phyloP scores from a whole-genome alignment of 352 stramenopile genomes.

The Pythium dissimile region DNA sequence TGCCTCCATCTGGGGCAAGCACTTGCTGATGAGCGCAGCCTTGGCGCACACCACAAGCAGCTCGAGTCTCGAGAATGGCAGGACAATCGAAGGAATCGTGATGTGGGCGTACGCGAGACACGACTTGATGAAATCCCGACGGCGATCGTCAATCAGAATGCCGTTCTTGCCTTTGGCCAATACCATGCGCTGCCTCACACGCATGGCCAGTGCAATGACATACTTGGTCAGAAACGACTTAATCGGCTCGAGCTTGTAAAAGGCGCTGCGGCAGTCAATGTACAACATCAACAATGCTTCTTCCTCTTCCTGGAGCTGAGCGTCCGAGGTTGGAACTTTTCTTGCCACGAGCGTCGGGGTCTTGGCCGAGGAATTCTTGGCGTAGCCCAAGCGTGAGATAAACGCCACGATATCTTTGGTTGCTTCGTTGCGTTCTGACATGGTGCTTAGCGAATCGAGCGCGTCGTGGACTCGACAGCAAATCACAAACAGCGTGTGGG shows the following conservation, averaged over 20 bases:
- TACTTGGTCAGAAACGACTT: conserved; percentile 53
- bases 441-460: conserved; percentile 74
- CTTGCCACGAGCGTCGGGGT: background rate
- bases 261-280: conserved; percentile 81
- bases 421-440: conserved; percentile 48
- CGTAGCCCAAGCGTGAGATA: conserved; percentile 58
- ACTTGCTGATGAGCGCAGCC: conserved; percentile 64
- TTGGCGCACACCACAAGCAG: conserved; percentile 66
- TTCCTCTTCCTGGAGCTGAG: conserved; percentile 51
- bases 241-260: conserved; percentile 85
- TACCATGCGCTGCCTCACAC: conserved; percentile 37
- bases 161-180: conserved; percentile 12
- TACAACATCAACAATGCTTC: conserved; percentile 86
- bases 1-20: conserved; percentile 84
- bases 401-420: conserved; percentile 78
- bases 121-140: conserved; percentile 82
- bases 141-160: conserved; percentile 23
- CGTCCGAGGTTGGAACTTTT: conserved; percentile 5
- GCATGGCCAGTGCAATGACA: conserved; percentile 61
- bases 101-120: conserved; percentile 89
- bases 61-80: conserved; percentile 47
- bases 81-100: conserved; percentile 81
- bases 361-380: background rate
- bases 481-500: conserved; percentile 86
- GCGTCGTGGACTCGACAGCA: conserved; percentile 81